Evolutionary conservation across 106 monocot species (phyloP).

Genomic region (Hemerocallis citrina): DNA sequence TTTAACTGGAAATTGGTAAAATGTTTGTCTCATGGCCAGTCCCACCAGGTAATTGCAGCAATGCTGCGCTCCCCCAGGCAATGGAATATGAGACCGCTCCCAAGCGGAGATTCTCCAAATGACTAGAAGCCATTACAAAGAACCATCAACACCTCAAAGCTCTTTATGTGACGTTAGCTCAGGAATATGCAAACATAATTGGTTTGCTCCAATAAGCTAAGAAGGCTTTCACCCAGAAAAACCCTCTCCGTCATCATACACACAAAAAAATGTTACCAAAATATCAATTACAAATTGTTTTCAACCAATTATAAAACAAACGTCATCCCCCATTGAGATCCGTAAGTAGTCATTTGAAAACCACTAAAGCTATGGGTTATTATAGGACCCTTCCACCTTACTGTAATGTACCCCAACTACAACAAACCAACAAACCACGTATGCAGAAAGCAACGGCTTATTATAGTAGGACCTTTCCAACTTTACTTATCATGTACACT

Average conservation of each 20-base stretch:
- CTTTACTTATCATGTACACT: no score
- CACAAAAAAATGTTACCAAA: not conserved
- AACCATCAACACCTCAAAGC: constrained; percentile 4
- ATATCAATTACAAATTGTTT: not conserved
- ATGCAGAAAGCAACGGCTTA: no score
- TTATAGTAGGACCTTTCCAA: no score
- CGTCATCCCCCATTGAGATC: no score
- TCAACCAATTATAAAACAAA: no score
- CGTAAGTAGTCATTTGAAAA: no score
- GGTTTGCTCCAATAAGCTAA: constrained; percentile 6
- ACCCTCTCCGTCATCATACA: not conserved
- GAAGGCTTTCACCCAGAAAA: no score
- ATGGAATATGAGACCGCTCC: constrained; percentile 33
- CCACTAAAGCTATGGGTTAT: no score
- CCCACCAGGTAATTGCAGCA: constrained; percentile 12
- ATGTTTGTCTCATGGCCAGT: constrained; percentile 34
- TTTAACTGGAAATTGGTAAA: no score
- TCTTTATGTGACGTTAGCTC: not conserved
- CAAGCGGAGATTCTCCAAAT: constrained; percentile 3
- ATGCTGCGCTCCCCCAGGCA: constrained; percentile 15
- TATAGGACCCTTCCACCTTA: no score
- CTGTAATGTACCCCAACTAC: no score
- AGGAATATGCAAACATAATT: constrained; percentile 5
- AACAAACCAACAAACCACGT: no score
- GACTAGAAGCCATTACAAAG: not conserved